phyloP scores from a whole-genome alignment of 2,329 filamentous ascomycete species.

The Penicillium sp. region DNA sequence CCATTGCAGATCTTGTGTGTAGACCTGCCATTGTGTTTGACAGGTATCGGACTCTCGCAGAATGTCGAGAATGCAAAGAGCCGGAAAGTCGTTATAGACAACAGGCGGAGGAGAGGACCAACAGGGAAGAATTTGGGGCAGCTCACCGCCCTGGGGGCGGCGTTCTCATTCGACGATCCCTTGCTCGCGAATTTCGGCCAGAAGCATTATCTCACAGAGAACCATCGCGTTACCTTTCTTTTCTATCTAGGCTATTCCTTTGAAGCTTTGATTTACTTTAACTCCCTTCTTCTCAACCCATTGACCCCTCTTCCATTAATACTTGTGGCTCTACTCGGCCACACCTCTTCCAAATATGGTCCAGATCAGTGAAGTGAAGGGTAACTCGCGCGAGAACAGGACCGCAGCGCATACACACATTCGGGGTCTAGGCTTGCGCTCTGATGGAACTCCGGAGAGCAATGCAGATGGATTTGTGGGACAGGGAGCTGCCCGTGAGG shows the following conservation, averaged over 20 bases:
- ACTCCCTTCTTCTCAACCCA: neutral
- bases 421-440: slow-evolving; percentile 83
- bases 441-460: slow-evolving; percentile 81
- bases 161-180: slow-evolving; percentile 34
- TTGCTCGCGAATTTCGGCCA: slow-evolving; percentile 38
- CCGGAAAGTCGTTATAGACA: neutral
- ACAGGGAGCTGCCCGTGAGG: slow-evolving; percentile 83
- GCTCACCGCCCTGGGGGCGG: slow-evolving; percentile 38
- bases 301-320: slow-evolving; percentile 7
- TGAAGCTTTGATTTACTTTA: slow-evolving; percentile 9
- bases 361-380: slow-evolving; percentile 91
- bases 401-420: slow-evolving; percentile 98
- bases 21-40: slow-evolving; percentile 33
- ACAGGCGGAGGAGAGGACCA: slow-evolving; percentile 13
- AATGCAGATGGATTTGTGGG: slow-evolving; percentile 84
- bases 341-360: slow-evolving; percentile 59
- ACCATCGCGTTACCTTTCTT: slow-evolving; percentile 17
- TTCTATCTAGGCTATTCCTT: slow-evolving; percentile 16
- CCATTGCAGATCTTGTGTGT: slow-evolving; percentile 32
- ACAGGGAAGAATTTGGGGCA: slow-evolving; percentile 34
- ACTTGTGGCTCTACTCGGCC: slow-evolving; percentile 28
- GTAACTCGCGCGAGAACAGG: slow-evolving; percentile 89
- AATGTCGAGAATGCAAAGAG: slow-evolving; percentile 1
- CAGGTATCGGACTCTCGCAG: slow-evolving; percentile 12
- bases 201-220: slow-evolving; percentile 21